Base-by-base conservation (phyloP, 2,329 filamentous ascomycete species). In the Periconia digitata region DNA sequence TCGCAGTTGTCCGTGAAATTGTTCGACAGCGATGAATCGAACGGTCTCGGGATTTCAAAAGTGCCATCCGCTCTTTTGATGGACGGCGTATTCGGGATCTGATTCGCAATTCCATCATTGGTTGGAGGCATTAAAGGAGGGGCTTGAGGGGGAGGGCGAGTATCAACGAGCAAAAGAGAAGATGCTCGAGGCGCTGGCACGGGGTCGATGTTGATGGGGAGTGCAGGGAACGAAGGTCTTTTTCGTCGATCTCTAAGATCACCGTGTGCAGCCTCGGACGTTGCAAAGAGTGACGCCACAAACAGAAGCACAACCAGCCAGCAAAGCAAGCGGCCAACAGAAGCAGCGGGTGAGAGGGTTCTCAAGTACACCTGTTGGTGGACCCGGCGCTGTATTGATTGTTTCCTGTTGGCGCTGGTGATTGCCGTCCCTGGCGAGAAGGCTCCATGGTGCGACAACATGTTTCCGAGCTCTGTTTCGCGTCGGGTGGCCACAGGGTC, bases 1-100 rank as follows among this genome's bases (percentile, higher is more conserved):
- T 84, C 82, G 63, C 88, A 92, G 5, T 74, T 73, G 27, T 67
- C 66, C 8, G 79, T 81, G 64, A 79, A 80, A 62, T 81, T 81
- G 64, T 74, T 79, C 16, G 75, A 75, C 17, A 79, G 59, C 36
- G 70, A 74, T 20, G 75, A 73, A 53, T 79, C 76, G 58, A 79
- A 78, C 16, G 76, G 71, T 20, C 59, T 55, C 4, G 76, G 76
- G 15, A 78, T 53, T 8, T 51, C 29, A 46, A 68, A 70, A 24
- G 56, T 47, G 37, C 55, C 49, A 13, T 53, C 40, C n/a, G 57
- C 52, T 17, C 63, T 53, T 46, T 63, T 66, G 12, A 60, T 60
- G 3, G 59, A 51, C 18, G 58, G 54, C 13, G 62, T 53, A 47
- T 62, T 54, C 6, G 54, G 44, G 43, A 58, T 60, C 18, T 43